Evolutionary conservation across 441 rosid genomes (phyloP).

Genomic region (Populus hybrid): DNA sequence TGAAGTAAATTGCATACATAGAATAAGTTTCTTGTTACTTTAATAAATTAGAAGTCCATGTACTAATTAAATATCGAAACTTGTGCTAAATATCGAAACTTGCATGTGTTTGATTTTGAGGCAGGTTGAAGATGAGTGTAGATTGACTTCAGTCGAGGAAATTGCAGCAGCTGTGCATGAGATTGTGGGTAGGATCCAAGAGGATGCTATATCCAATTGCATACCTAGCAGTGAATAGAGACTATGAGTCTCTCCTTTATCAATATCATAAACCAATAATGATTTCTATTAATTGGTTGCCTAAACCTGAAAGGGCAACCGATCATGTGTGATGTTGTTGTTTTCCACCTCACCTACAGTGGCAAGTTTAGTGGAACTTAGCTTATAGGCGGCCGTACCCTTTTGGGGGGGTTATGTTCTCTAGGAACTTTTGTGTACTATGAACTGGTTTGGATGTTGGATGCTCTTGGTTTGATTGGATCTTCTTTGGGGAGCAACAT

Average conservation of each 20-base stretch:
- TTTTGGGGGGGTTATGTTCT: neutral
- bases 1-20: neutral
- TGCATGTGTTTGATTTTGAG: slow-evolving; percentile 13
- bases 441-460: neutral
- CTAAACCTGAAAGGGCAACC: neutral
- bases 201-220: slow-evolving; percentile 14
- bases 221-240: neutral
- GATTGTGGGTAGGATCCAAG: slow-evolving; percentile 41
- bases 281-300: neutral
- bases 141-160: slow-evolving; percentile 40
- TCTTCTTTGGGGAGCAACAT: neutral
- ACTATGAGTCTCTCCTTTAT: neutral
- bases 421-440: neutral
- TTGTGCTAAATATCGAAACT: neutral
- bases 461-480: neutral
- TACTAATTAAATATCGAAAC: neutral
- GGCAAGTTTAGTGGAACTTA: neutral
- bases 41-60: neutral
- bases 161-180: slow-evolving; percentile 55
- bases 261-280: neutral
- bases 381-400: neutral
- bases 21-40: neutral
- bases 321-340: neutral
- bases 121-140: slow-evolving; percentile 53
- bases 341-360: neutral